Conservation (phyloP, 768 basidiomycete species). For the Daedaleopsis nitida region DNA sequence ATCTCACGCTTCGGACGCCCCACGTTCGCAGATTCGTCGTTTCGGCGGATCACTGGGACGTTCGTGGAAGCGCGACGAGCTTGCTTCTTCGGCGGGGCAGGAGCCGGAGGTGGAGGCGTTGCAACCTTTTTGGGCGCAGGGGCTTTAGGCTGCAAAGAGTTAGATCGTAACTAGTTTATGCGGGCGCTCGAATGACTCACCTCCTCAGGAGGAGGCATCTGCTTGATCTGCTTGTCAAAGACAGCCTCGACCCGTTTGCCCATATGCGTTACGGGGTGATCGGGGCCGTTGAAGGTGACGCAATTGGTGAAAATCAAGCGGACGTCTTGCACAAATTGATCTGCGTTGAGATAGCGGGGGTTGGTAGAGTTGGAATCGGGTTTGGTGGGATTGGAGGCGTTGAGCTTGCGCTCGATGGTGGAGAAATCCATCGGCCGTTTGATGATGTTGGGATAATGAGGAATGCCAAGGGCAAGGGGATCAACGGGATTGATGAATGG, state of each 20-base stretch:
- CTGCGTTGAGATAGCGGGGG: constrained; percentile 74
- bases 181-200: constrained; percentile 46
- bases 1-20: constrained; percentile 97
- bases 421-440: constrained; percentile 93
- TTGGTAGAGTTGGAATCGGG: constrained; percentile 69
- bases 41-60: constrained; percentile 81
- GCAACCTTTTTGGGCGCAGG: constrained; percentile 45
- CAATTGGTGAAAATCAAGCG: constrained; percentile 89
- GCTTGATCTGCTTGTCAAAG: constrained; percentile 87
- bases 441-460: constrained; percentile 87
- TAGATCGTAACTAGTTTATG: not conserved
- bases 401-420: constrained; percentile 88
- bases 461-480: constrained; percentile 76
- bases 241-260: constrained; percentile 81
- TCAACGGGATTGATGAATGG: constrained; percentile 92
- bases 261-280: constrained; percentile 77
- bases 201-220: constrained; percentile 76
- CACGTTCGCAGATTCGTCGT: constrained; percentile 54
- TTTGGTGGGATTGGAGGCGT: constrained; percentile 76
- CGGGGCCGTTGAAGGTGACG: constrained; percentile 89
- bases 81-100: constrained; percentile 47
- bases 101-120: constrained; percentile 42
- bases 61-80: constrained; percentile 78
- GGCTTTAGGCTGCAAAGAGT: constrained; percentile 43
- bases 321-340: constrained; percentile 85